These are phyloP conservation scores for Pyrrhoderma noxium DNA, from an alignment of 1,284 basidiomycete genomes.

Conservation along the genomic window DNA sequence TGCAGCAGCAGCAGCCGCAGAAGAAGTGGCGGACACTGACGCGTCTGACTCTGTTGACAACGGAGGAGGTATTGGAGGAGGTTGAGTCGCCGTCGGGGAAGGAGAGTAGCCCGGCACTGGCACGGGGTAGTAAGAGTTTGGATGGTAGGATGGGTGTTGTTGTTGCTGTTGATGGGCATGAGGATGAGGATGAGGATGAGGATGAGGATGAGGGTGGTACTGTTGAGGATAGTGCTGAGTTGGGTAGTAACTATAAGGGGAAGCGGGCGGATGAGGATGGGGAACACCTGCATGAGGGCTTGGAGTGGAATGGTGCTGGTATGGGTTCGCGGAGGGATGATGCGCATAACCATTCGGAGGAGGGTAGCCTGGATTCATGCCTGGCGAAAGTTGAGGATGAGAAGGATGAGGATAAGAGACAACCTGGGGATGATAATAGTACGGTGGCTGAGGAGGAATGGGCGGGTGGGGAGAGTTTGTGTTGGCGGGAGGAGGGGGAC, in stretches of 20 bases:
- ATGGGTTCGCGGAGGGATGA: constrained; percentile 29
- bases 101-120: constrained; percentile 53
- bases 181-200: constrained; percentile 44
- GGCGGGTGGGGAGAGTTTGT: constrained; percentile 34
- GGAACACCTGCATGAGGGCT: constrained; percentile 37
- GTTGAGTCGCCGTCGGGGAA: constrained; percentile 28
- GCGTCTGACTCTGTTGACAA: constrained; percentile 7
- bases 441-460: constrained; percentile 19
- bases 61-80: constrained; percentile 37
- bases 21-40: constrained; percentile 23
- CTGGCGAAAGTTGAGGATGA: constrained; percentile 23
- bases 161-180: too few species aligned
- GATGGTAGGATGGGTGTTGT: too few species aligned
- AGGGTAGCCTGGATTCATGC: constrained; percentile 60
- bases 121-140: too few species aligned
- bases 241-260: constrained; percentile 27
- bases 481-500: constrained; percentile 34
- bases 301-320: constrained; percentile 28
- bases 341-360: constrained; percentile 48
- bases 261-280: constrained; percentile 14
- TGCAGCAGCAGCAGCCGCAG: constrained; percentile 5
- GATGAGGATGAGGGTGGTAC: constrained; percentile 41
- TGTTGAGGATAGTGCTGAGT: constrained; percentile 36
- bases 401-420: constrained; percentile 31
- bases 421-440: constrained; percentile 34